Conservation (phyloP, 2,329 filamentous ascomycete genomes). For the Metarhizium brunneum region DNA sequence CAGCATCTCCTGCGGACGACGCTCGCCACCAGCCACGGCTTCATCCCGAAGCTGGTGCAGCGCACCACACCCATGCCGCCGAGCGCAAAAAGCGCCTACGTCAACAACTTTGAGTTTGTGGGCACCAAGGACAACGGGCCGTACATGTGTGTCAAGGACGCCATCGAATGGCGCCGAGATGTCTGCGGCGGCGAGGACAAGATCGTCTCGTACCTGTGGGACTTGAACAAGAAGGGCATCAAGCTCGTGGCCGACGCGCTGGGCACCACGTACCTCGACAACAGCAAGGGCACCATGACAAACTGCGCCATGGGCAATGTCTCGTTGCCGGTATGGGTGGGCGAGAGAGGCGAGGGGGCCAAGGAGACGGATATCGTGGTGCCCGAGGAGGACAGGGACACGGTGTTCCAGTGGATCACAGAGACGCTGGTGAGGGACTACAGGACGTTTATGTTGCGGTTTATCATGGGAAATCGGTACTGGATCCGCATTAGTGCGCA, state of each 20-base stretch:
- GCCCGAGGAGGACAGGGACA: conserved; percentile 18
- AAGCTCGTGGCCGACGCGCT: conserved; percentile 50
- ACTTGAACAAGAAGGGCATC: conserved; percentile 56
- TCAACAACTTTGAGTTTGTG: conserved; percentile 64
- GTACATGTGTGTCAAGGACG: conserved; percentile 62
- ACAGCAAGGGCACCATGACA: conserved; percentile 49
- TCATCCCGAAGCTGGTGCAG: conserved; percentile 35
- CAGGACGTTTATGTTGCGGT: conserved; percentile 62
- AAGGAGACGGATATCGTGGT: conserved; percentile 21
- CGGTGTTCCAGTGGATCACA: conserved; percentile 49
- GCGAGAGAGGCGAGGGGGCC: conserved; percentile 13
- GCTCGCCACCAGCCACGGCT: conserved; percentile 74
- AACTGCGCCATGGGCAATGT: conserved; percentile 67
- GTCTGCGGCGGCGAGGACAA: conserved; percentile 64
- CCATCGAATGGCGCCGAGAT: conserved; percentile 59
- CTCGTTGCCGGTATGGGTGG: conserved; percentile 52
- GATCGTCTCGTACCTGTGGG: conserved; percentile 54
- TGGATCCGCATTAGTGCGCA: conserved; percentile 74
- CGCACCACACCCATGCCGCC: conserved; percentile 33
- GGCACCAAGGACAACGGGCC: conserved; percentile 67
- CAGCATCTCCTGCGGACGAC: conserved; percentile 67
- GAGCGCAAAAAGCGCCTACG: conserved; percentile 47
- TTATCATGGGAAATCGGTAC: conserved; percentile 49
- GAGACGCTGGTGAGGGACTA: conserved; percentile 45
- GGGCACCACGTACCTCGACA: conserved; percentile 65